Evolutionary conservation across 2,329 filamentous ascomycete species (phyloP).

Genomic region (Aspergillus persii): DNA sequence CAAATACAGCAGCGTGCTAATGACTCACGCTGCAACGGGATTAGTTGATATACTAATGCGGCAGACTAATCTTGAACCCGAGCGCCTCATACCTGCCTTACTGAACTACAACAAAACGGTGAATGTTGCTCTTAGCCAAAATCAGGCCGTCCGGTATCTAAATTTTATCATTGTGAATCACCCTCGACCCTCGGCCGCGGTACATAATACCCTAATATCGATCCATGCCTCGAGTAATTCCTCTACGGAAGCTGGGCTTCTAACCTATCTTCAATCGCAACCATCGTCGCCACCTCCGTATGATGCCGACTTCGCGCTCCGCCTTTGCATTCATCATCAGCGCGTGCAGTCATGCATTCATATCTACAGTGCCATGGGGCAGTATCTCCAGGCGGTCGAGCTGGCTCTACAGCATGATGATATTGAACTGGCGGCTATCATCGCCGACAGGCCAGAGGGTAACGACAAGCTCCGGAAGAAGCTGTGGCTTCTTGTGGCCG

Average conservation of each 20-base stretch:
- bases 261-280: slow-evolving; percentile 88
- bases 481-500: slow-evolving; percentile 91
- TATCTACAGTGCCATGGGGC: slow-evolving; percentile 95
- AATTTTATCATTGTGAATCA: slow-evolving; percentile 84
- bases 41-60: slow-evolving; percentile 95
- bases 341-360: slow-evolving; percentile 93
- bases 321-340: slow-evolving; percentile 90
- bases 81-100: slow-evolving; percentile 86
- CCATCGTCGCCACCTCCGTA: slow-evolving; percentile 81
- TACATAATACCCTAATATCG: slow-evolving; percentile 95
- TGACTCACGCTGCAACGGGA: slow-evolving; percentile 80
- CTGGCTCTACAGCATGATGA: slow-evolving; percentile 86
- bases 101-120: slow-evolving; percentile 84
- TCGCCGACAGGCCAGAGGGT: slow-evolving; percentile 78
- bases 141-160: slow-evolving; percentile 91
- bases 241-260: slow-evolving; percentile 77
- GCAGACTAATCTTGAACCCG: slow-evolving; percentile 77
- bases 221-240: slow-evolving; percentile 88
- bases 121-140: slow-evolving; percentile 66
- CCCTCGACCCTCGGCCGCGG: slow-evolving; percentile 75
- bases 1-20: slow-evolving; percentile 93
- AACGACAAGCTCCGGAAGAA: slow-evolving; percentile 82
- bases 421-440: slow-evolving; percentile 82
- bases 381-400: slow-evolving; percentile 90
- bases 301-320: slow-evolving; percentile 92